Percentiles rank a stretch among this genome's conserved stretches.
Conservation (phyloP, 495 filamentous ascomycete genomes). For the Lophiostoma macrostomum region DNA sequence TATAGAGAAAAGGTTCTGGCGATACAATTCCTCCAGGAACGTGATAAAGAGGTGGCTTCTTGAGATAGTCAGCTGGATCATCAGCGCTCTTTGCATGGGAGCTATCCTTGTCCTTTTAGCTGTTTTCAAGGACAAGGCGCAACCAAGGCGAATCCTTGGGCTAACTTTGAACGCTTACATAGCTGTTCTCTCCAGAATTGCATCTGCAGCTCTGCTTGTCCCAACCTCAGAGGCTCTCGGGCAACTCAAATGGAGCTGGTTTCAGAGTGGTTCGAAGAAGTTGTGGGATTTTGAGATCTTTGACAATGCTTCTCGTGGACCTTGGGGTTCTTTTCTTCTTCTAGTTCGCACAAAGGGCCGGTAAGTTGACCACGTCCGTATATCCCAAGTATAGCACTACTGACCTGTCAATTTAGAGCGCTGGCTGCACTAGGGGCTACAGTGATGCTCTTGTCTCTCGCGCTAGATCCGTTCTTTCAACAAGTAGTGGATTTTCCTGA, state of each 20-base stretch:
- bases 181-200: constrained; percentile 22
- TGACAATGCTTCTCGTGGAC: constrained; percentile 24
- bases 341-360: constrained; percentile 20
- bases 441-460: constrained; percentile 22
- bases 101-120: constrained; percentile 14
- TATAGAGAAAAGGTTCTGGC: constrained; percentile 2
- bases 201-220: constrained; percentile 23
- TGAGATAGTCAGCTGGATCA: constrained; percentile 22
- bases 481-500: constrained; percentile 28
- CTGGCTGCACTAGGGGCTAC: constrained; percentile 25
- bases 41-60: constrained; percentile 13
- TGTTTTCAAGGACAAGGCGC: constrained; percentile 3
- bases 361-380: neutral
- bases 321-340: constrained; percentile 28
- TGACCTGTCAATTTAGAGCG: neutral
- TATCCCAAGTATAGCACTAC: neutral
- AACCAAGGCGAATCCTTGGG: constrained; percentile 6
- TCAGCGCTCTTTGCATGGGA: constrained; percentile 23
- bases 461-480: constrained; percentile 32
- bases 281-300: constrained; percentile 32
- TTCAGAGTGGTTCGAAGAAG: constrained; percentile 20
- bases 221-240: constrained; percentile 26
- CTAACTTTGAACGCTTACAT: constrained; percentile 27
- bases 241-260: constrained; percentile 34
- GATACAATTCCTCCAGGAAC: constrained; percentile 1